Conservation (phyloP, 805 yeast genomes). For the Lipomyces mesembrius region DNA sequence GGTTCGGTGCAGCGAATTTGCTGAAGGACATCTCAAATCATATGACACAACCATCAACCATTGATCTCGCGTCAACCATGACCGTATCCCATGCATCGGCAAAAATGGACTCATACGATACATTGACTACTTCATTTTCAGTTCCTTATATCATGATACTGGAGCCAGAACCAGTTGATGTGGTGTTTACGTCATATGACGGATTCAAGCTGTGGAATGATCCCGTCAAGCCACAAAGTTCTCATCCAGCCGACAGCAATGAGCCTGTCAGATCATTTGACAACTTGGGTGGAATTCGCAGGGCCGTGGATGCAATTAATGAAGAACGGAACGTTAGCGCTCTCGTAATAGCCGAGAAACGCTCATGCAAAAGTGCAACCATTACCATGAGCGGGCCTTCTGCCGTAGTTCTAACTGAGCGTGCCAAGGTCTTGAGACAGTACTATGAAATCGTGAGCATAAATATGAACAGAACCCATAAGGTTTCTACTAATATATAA, state of each 20-base stretch:
- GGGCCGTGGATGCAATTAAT: conserved; percentile 18
- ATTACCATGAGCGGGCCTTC: conserved; percentile 29
- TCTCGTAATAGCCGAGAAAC: conserved; percentile 16
- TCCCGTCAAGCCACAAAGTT: conserved; percentile 15
- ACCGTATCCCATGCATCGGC: not conserved
- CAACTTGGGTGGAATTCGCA: conserved; percentile 22
- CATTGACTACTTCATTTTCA: conserved; percentile 32
- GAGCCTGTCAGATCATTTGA: conserved; percentile 23
- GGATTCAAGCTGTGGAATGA: conserved; percentile 36
- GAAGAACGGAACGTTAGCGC: conserved; percentile 15
- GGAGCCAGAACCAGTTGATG: conserved; percentile 33
- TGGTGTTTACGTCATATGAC: conserved; percentile 26
- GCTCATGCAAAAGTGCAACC: conserved; percentile 17
- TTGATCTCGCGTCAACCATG: not conserved
- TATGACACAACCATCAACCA: not conserved
- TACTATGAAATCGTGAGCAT: conserved; percentile 31
- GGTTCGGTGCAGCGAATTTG: not conserved
- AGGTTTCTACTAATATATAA: not conserved
- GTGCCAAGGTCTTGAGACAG: conserved; percentile 19
- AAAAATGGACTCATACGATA: conserved; percentile 18
- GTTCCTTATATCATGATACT: conserved; percentile 34
- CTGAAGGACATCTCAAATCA: not conserved
- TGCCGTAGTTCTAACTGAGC: conserved; percentile 23
- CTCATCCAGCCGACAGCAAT: not conserved
- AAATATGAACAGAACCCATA: not conserved